These are phyloP conservation scores for Rhizopogon salebrosus DNA, from an alignment of 768 basidiomycete species.

Conservation along the genomic window DNA sequence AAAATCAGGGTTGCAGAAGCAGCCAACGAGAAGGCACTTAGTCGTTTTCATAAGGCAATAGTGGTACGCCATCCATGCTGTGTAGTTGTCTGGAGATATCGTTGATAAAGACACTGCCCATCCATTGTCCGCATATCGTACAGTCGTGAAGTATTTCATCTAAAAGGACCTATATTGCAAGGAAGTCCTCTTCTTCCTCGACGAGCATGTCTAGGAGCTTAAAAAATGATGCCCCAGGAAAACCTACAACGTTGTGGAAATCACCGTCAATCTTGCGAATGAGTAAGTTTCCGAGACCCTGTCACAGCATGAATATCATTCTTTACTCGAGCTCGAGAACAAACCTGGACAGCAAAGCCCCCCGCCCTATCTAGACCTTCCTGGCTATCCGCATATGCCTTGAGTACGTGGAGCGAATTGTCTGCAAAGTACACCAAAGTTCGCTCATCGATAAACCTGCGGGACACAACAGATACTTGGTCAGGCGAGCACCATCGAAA, in stretches of 20 bases:
- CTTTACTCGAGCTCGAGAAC: conserved; percentile 8
- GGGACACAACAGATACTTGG: neutral
- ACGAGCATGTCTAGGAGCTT: conserved; percentile 62
- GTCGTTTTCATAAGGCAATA: too few species aligned
- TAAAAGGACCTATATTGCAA: conserved; percentile 23
- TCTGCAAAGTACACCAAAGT: conserved; percentile 75
- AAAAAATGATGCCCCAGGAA: conserved; percentile 85
- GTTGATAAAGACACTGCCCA: neutral
- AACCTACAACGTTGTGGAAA: conserved; percentile 88
- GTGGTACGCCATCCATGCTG: too few species aligned
- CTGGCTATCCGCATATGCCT: conserved; percentile 80
- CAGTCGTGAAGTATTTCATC: neutral
- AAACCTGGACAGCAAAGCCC: conserved; percentile 90
- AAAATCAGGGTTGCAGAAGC: too few species aligned
- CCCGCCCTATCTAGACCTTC: conserved; percentile 89
- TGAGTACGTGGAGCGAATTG: conserved; percentile 48
- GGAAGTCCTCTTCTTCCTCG: conserved; percentile 74
- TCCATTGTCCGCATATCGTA: neutral
- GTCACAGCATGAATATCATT: neutral
- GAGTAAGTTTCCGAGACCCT: conserved; percentile 81
- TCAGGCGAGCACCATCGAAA: neutral
- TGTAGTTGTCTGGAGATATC: too few species aligned
- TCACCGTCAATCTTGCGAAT: conserved; percentile 86
- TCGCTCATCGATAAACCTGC: conserved; percentile 78
- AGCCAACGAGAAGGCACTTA: too few species aligned